These are phyloP conservation scores for Trichoderma koningiopsis DNA, from an alignment of 2,329 filamentous ascomycete species.

Conservation along the genomic window DNA sequence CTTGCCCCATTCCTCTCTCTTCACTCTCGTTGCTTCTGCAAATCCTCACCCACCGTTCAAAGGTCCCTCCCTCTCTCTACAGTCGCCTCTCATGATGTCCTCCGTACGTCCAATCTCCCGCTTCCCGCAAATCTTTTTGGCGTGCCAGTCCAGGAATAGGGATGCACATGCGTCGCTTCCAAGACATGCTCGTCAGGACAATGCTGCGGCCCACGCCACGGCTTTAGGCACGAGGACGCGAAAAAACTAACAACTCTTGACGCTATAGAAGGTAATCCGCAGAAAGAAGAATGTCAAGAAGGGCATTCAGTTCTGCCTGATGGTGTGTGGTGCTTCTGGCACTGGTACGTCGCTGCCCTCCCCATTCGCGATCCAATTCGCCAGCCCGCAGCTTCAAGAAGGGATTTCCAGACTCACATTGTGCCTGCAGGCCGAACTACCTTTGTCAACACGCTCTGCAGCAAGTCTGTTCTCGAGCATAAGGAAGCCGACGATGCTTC, in stretches of 20 bases:
- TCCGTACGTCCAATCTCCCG: constrained; percentile 25
- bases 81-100: constrained; percentile 32
- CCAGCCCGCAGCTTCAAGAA: not conserved
- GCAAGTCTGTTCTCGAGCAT: constrained; percentile 84
- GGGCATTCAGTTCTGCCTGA: constrained; percentile 99
- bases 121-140: not conserved
- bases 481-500: constrained; percentile 91
- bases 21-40: constrained; percentile 21
- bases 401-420: constrained; percentile 30
- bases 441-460: constrained; percentile 99
- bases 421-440: constrained; percentile 77
- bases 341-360: constrained; percentile 68
- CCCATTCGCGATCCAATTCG: constrained; percentile 9
- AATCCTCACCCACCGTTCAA: constrained; percentile 19
- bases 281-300: constrained; percentile 99
- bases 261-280: constrained; percentile 84
- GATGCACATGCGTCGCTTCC: constrained; percentile 2
- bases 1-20: constrained; percentile 22
- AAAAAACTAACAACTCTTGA: not conserved
- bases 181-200: not conserved
- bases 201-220: not conserved
- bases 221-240: not conserved
- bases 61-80: not conserved
- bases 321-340: constrained; percentile 98
- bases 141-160: not conserved